These are phyloP conservation scores for Eucalyptus decipiens DNA, from an alignment of 345 rosid species.

Conservation along the genomic window DNA sequence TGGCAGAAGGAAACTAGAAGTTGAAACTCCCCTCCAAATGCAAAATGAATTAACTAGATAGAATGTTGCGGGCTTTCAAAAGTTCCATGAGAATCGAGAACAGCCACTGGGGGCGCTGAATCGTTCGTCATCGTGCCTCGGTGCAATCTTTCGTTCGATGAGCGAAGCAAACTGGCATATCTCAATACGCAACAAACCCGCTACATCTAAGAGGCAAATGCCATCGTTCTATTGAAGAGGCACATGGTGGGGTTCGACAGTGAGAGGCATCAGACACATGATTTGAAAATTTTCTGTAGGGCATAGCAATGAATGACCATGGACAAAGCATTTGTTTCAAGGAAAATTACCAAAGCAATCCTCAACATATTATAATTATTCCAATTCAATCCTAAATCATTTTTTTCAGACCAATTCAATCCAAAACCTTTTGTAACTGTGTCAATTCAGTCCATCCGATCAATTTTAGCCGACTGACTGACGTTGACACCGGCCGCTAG, in stretches of 20 bases:
- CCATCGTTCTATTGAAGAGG: not conserved
- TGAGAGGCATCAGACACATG: not conserved
- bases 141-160: not conserved
- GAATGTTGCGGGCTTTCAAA: not conserved
- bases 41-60: not conserved
- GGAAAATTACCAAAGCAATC: accelerated
- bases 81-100: not conserved
- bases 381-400: accelerated
- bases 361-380: accelerated
- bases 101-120: not conserved
- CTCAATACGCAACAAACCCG: not conserved
- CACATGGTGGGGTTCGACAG: not conserved
- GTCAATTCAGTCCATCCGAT: accelerated
- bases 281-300: not conserved
- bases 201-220: not conserved
- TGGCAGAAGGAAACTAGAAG: not conserved
- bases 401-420: accelerated
- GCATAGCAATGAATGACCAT: not conserved
- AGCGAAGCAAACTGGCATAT: not conserved
- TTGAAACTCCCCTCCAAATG: not conserved
- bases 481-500: accelerated
- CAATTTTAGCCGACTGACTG: accelerated
- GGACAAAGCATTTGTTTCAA: not conserved
- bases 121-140: not conserved
- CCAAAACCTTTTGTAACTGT: accelerated